Conservation (phyloP, 768 basidiomycete genomes). For the Amanita polypyramis region DNA sequence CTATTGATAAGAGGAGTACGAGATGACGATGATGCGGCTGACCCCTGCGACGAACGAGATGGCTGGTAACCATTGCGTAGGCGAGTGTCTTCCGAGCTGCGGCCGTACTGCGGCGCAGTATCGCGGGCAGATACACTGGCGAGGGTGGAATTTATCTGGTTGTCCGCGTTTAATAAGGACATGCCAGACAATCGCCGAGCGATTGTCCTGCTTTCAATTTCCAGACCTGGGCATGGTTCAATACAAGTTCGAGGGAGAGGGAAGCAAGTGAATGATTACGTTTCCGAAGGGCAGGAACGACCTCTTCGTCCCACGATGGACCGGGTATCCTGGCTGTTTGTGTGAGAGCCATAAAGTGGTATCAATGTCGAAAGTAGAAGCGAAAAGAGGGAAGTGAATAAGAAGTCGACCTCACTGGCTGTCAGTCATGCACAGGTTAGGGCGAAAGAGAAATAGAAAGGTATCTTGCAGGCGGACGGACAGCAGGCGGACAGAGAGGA, state of each 20-base stretch:
- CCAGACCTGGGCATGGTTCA: slow-evolving; percentile 43
- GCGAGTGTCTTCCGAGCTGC: slow-evolving; percentile 5
- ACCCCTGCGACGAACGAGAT: background rate
- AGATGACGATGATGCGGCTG: slow-evolving; percentile 13
- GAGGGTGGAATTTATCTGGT: slow-evolving; percentile 20
- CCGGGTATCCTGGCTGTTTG: slow-evolving; percentile 31
- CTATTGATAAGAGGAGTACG: background rate
- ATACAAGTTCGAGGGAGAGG: slow-evolving; percentile 5
- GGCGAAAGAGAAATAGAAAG: background rate
- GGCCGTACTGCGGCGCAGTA: slow-evolving; percentile 2
- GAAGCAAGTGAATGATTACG: slow-evolving; percentile 32
- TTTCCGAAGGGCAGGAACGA: slow-evolving; percentile 74
- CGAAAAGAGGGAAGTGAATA: slow-evolving; percentile 1
- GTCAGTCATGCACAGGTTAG: background rate
- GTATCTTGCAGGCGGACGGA: background rate
- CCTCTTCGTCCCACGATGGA: slow-evolving; percentile 72
- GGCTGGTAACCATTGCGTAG: slow-evolving; percentile 1
- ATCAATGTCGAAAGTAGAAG: background rate
- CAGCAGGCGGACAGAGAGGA: background rate
- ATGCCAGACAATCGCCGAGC: slow-evolving; percentile 68
- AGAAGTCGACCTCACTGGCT: background rate
- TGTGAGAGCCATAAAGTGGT: slow-evolving; percentile 28
- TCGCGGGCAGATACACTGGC: slow-evolving; percentile 9
- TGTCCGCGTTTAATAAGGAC: slow-evolving; percentile 50
- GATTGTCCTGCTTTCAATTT: slow-evolving; percentile 71